Base-by-base conservation (phyloP, 495 filamentous ascomycete genomes). In the Parachaetomium inaequale region DNA sequence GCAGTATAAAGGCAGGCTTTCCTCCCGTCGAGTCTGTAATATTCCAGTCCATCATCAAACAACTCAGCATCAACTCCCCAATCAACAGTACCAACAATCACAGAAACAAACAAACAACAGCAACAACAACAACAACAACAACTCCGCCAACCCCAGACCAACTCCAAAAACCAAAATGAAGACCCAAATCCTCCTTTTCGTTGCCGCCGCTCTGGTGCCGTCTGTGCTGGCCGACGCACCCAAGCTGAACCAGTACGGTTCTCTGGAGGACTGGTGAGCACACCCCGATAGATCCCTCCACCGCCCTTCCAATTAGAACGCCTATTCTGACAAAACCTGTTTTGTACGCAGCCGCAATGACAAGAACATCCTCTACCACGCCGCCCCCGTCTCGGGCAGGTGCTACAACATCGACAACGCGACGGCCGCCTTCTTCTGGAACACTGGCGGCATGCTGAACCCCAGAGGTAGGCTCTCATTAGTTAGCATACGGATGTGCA, bases 341-440 rank as follows among this genome's bases (percentile, higher is more conserved):
- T 7, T 49, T 1, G 11, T 4, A 11, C 46, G 23, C 46, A 49
- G 46, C 46, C 46, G 8, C 1, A 49, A 28, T 15, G 46, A 49
- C 46, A 49, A 49, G 46, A 28, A 28, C 46, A 49, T 49, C 46
- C 46, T 49, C 46, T 49, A 12, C 46, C 46, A 49, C 46, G 46
- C 46, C 12, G 46, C 46, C 11, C 46, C 46, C 25, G 46, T 49
- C 46, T 49, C 46, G 25, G 46, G 46, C 46, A 10, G 46, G 10
- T 49, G 46, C 46, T 49, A 49, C 46, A 49, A 49, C 46, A 23
- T 49, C 46, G 46, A 49, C 23, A 23, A 49, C 25, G 46, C 46
- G 3, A 49, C 46, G 1, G 46, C 23, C 23, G 46, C 46, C 46
- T 49, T 49, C 46, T 49, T 49, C 25, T 49, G 46, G 46, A 49